phyloP scores from a whole-genome alignment of 1,284 basidiomycete species.

The Leccinum angustisporum region DNA sequence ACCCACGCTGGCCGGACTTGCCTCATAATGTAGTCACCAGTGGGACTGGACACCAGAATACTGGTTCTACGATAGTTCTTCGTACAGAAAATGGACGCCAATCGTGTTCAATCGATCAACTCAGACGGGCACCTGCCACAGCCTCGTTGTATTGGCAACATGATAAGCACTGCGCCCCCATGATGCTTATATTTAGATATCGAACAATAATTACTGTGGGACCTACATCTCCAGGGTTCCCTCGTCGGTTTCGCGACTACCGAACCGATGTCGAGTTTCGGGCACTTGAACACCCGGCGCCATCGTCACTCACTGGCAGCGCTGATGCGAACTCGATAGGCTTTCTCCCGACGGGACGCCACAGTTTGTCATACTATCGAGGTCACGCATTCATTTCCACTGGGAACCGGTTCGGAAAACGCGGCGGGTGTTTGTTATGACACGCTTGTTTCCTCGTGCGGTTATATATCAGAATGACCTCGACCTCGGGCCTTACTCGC shows the following conservation, averaged over 20 bases:
- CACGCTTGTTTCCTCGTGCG: not conserved
- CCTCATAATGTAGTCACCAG: not conserved
- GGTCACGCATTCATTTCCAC: not conserved
- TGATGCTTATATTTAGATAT: not conserved
- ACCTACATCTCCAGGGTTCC: not conserved
- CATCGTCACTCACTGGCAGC: not conserved
- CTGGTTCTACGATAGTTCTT: not conserved
- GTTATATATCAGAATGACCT: conserved; percentile 10
- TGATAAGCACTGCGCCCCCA: not conserved
- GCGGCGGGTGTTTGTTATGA: not conserved
- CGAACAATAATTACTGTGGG: not conserved
- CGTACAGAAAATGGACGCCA: not conserved
- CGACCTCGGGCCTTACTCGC: not conserved
- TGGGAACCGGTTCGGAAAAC: not conserved
- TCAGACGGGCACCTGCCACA: not conserved
- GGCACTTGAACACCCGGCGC: not conserved
- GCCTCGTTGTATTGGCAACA: not conserved
- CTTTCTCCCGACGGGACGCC: not conserved
- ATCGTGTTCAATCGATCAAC: not conserved
- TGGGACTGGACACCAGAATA: not conserved
- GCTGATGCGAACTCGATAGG: not conserved
- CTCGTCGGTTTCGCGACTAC: not conserved
- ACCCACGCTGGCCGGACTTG: not conserved
- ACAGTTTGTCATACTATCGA: not conserved
- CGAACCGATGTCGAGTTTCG: not conserved